Evolutionary conservation across 129 eudicot species (phyloP).

Genomic region (Rutidosis leptorrhynchoides): DNA sequence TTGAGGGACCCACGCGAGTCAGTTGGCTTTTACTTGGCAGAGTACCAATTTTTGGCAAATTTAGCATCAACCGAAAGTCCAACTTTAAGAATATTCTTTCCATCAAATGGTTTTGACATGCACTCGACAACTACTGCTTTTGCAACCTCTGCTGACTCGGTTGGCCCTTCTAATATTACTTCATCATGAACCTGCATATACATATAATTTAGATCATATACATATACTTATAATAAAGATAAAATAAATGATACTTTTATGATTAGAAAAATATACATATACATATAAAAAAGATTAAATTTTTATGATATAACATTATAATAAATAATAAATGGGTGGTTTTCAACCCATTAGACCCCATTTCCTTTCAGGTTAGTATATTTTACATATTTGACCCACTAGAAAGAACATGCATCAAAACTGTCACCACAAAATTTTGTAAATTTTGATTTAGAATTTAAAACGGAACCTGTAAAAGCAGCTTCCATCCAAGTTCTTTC

Average conservation of each 20-base stretch:
- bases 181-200: constrained; percentile 86
- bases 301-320: no score
- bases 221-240: no score
- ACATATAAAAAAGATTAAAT: no score
- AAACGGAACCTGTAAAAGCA: constrained; percentile 72
- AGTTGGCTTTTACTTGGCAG: constrained; percentile 58
- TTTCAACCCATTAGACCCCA: not conserved
- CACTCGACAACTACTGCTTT: constrained; percentile 79
- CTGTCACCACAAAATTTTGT: not conserved
- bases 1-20: not conserved
- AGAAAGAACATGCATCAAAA: not conserved
- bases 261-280: no score
- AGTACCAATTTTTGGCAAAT: constrained; percentile 82
- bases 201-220: not conserved
- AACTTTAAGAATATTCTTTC: constrained; percentile 66
- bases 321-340: not conserved
- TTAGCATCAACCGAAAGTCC: constrained; percentile 86
- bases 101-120: constrained; percentile 92
- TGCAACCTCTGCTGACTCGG: constrained; percentile 84
- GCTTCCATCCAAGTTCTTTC: constrained; percentile 88
- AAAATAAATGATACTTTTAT: no score
- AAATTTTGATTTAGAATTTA: not conserved
- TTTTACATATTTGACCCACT: no score
- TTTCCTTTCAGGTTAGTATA: no score
- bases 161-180: constrained; percentile 95